Conservation (phyloP, 1,139 yeast genomes). For the Yamadazyma aaseri region DNA sequence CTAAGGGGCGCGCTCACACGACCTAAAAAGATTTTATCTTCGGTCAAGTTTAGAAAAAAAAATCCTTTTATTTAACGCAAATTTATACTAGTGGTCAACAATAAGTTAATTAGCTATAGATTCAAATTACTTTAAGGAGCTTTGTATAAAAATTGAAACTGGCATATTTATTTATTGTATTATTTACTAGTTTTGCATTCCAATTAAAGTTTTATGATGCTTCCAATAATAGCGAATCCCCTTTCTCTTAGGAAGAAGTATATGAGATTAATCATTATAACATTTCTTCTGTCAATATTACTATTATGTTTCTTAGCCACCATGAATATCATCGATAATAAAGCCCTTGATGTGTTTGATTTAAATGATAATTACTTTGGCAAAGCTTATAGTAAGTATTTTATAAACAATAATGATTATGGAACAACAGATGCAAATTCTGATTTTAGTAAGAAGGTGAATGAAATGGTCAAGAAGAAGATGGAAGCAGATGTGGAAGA, state of each 20-base stretch:
- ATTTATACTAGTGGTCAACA: too few relatives aligned
- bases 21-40: too few relatives aligned
- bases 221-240: slow-evolving; percentile 1
- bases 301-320: slow-evolving; percentile 5
- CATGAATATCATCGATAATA: slow-evolving; percentile 2
- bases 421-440: slow-evolving; percentile 17
- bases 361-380: slow-evolving; percentile 20
- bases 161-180: too few relatives aligned
- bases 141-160: too few relatives aligned
- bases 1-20: too few relatives aligned
- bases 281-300: slow-evolving; percentile 3
- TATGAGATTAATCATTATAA: slow-evolving; percentile 5
- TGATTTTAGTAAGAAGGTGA: slow-evolving; percentile 22
- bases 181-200: too few relatives aligned
- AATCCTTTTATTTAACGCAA: too few relatives aligned
- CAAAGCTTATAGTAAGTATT: slow-evolving; percentile 12
- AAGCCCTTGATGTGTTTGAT: slow-evolving; percentile 2
- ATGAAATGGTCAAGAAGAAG: slow-evolving; percentile 18
- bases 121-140: too few relatives aligned
- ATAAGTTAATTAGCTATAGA: too few relatives aligned
- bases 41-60: too few relatives aligned
- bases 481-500: slow-evolving; percentile 24
- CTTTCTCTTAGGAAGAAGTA: slow-evolving; percentile 9
- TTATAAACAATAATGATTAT: slow-evolving; percentile 10
- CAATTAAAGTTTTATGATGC: too few relatives aligned